Evolutionary conservation across 2,329 filamentous ascomycete species (phyloP), one percentile per base, ranked within the genome.

Genomic region (Nigrospora oryzae): DNA sequence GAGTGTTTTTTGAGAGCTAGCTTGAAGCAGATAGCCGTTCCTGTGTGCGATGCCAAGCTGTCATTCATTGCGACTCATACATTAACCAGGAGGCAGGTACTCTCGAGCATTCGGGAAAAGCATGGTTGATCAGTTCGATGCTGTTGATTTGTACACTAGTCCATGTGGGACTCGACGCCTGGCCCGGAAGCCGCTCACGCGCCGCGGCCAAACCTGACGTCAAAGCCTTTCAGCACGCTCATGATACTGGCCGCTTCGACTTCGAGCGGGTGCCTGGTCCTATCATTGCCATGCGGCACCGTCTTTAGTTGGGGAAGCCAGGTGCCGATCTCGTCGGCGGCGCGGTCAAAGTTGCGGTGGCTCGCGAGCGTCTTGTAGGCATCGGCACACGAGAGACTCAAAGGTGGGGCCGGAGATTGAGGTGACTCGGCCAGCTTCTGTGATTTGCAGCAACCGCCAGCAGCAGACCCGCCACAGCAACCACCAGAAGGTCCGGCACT

Each of bases 181-280:
- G 23, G 7, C 23, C 23, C 23, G 23, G 5, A 4, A 28, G 43
- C 48, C 16, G 30, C 37, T 54, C 48, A 61, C 15, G 53, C 50
- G 30, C 62, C 65, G 46, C 66, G 60, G 14, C 81, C 81, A 60
- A 90, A 90, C 44, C 86, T 70, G 41, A 87, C 74, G 56, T 90
- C 86, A 64, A 90, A 90, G 51, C 86, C 83, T 62, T 86, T 86
- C 48, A 90, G 65, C n/a, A 89, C 86, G 36, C 83, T 84, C 86
- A 90, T 89, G 44, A 90, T 88, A 61, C 85, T 89, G 1, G 86
- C 86, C 7, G 86, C 84, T 64, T 90, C 86, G 14, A 90, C 84
- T 60, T 90, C 86, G 55, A 89, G 81, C 1, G 85, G 81, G 36
- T 55, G 30, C 53, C 55, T 19, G 34, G 61, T 55, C 45, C 66